Base-by-base conservation (phyloP, 345 rosid genomes). In the sweet orange (Citrus sinensis) region DNA sequence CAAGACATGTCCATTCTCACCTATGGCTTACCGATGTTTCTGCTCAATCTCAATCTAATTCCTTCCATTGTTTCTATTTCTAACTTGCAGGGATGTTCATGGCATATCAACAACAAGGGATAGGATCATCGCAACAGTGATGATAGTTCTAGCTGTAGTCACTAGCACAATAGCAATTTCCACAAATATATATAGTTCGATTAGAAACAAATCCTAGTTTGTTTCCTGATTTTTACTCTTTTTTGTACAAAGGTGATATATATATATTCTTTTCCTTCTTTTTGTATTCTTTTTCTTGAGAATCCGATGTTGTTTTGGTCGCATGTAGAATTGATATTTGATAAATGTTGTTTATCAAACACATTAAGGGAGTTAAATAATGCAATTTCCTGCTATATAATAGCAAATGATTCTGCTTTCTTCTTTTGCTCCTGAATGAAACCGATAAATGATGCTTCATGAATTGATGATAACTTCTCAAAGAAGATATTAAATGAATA, bases 111-210 rank as follows among this genome's bases (percentile, higher is more conserved):
- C 87, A 19, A 39, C 20, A 17, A 74, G 74, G 72, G 90, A 87
- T 51, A 83, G 76, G 83, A 78, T 85, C 32, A 29, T 79, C 9
- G 88, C 90, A 0, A 55, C 74, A 46, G n/a, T 69, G 14, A 89
- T 89, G 92, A 82, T 89, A 34, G 40, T 78, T 56, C 78, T 87
- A 7, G 90, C 92, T 29, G 81, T 83, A 5, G 73, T 81, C 34
- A 89, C 90, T 42, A 89, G 92, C 73, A 20, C 81, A 35, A 64
- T 86, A 58, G 90, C 92, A 76, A 85, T 89, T 75, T 87, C 85
- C n/a, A 85, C 85, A 24, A 89, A 86, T 66, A 77, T 89, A 40
- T 76, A 61, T 27, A 67, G 77, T 66, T 46, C 79, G 24, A 62
- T 67, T 13, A 62, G 69, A 49, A 78, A 83, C 58, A 80, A 73